Evolutionary conservation across 495 filamentous ascomycete genomes (phyloP), one percentile per base, ranked within the genome.

Genomic region (Penicillium chermesinum): DNA sequence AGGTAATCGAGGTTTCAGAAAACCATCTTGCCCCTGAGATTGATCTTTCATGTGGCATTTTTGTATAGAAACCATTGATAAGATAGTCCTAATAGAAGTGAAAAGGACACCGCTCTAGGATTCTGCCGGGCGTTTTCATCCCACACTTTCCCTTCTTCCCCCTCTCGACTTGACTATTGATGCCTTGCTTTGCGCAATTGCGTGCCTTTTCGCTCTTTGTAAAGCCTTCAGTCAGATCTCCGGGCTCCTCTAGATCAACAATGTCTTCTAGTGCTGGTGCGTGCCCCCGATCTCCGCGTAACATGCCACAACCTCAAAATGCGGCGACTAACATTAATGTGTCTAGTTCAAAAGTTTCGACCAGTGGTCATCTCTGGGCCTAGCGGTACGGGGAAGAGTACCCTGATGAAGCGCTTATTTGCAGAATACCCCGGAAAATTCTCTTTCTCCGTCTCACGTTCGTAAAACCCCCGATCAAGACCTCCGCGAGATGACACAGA

Each of bases 321-420:
- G 13, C 7, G 30, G 30, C 30, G 30, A 33, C 13, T 33, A 33
- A 7, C 3, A 20, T 32, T 44, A 18, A 44, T 14, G 19, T 2
- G n/a, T 12, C 10, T 19, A 67, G 58, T 64, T 38, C 60, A 69
- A 33, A 63, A 66, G 38, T 71, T 63, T 51, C 74, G 79, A 22
- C 87, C 86, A 15, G 75, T 95, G 60, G 84, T 95, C 40, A 83
- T 95, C 61, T 90, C 84, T 19, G 89, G 88, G 20, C 89, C 89
- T 20, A 84, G 78, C 7, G 89, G 89, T 59, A 77, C 86, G 20
- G 89, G 89, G 41, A 95, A 95, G 76, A 85, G 84, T 48, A 94
- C 89, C 15, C 79, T 95, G 32, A 79, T 89, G 60, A 79, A 80
- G 51, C 72, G 78, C 13, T 80, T 95, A 13, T 77, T 79, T 57